Evolutionary conservation across 768 basidiomycete species (phyloP).

Genomic region (Jaapia argillacea): DNA sequence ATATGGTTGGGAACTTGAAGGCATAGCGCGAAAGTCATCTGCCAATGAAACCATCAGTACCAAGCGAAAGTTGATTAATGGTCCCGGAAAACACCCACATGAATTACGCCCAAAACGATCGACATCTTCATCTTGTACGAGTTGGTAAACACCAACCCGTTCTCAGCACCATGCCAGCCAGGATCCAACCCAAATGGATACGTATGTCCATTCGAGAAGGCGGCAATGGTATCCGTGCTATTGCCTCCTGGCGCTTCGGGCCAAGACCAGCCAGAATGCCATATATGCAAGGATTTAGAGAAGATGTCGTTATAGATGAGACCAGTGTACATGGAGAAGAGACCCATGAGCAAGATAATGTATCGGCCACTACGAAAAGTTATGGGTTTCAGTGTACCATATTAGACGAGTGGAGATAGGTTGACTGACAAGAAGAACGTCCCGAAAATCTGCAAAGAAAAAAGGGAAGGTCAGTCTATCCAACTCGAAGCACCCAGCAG

Average conservation of each 20-base stretch:
- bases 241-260: conserved; percentile 33
- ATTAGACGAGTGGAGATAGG: conserved; percentile 1
- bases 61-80: neutral
- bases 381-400: conserved; percentile 13
- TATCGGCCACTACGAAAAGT: conserved; percentile 97
- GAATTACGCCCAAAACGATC: conserved; percentile 89
- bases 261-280: conserved; percentile 83
- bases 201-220: conserved; percentile 48
- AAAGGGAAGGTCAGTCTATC: conserved; percentile 8
- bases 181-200: conserved; percentile 96
- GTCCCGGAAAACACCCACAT: no score
- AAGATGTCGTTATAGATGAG: conserved; percentile 99
- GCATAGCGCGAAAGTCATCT: conserved; percentile 99
- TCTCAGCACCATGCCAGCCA: conserved; percentile 89
- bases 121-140: conserved; percentile 99
- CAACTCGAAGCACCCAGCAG: conserved; percentile 2
- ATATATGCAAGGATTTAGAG: conserved; percentile 84
- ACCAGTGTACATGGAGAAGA: conserved; percentile 93
- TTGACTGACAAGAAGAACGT: conserved; percentile 85
- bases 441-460: conserved; percentile 60
- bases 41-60: neutral
- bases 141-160: conserved; percentile 88
- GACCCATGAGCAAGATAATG: conserved; percentile 97
- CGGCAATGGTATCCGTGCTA: conserved; percentile 38
- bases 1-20: conserved; percentile 94